These are phyloP conservation scores for Aureobasidium sp. DNA, from an alignment of 2,329 filamentous ascomycete species.

Conservation along the genomic window DNA sequence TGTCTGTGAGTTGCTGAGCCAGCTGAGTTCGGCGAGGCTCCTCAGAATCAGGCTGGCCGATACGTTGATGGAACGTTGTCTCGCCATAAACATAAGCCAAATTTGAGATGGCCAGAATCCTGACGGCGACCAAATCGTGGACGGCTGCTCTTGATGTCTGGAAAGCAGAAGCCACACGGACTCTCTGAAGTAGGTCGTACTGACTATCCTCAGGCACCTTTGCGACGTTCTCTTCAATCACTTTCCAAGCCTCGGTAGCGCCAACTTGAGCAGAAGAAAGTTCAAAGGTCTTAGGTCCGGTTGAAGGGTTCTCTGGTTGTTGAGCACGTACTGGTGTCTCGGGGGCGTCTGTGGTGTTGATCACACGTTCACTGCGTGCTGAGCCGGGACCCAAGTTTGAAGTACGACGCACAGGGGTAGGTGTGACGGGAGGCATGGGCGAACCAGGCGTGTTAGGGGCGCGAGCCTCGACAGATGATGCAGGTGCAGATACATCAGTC, in stretches of 20 bases:
- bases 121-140: slow-evolving; percentile 66
- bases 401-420: slow-evolving; percentile 67
- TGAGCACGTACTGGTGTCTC: slow-evolving; percentile 21
- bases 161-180: slow-evolving; percentile 78
- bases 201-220: slow-evolving; percentile 64
- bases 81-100: slow-evolving; percentile 84
- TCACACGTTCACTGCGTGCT: slow-evolving; percentile 26
- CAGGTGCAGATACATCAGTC: slow-evolving; percentile 20
- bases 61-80: slow-evolving; percentile 71
- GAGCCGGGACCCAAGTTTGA: slow-evolving; percentile 34
- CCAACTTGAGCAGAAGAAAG: slow-evolving; percentile 46
- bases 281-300: slow-evolving; percentile 50
- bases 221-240: slow-evolving; percentile 34
- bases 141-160: slow-evolving; percentile 56
- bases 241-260: slow-evolving; percentile 31
- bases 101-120: slow-evolving; percentile 81
- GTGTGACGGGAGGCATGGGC: slow-evolving; percentile 52
- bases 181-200: slow-evolving; percentile 77
- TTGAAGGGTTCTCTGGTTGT: slow-evolving; percentile 30
- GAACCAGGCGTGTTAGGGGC: slow-evolving; percentile 27
- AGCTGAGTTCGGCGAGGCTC: slow-evolving; percentile 84
- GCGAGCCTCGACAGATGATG: slow-evolving; percentile 22
- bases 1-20: slow-evolving; percentile 82
- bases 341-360: slow-evolving; percentile 19
- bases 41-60: slow-evolving; percentile 80